Percentiles rank a stretch among this genome's conserved stretches.
phyloP scores from a whole-genome alignment of 805 yeast species.

The Maudiozyma saulgeensis region DNA sequence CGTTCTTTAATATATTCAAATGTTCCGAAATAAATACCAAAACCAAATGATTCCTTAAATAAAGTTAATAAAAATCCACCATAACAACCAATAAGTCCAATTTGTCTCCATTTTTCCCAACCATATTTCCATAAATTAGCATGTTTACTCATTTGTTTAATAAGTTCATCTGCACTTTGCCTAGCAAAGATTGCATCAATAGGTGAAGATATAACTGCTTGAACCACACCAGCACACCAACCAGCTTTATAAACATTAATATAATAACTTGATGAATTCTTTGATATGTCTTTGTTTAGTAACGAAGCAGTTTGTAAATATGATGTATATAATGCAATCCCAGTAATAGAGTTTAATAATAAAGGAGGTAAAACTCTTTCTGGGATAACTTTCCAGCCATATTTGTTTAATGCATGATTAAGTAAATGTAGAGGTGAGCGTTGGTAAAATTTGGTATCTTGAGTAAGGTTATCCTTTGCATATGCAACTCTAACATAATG shows the following conservation, averaged over 20 bases:
- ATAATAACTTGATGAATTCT: neutral
- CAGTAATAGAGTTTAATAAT: constrained; percentile 81
- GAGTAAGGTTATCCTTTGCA: constrained; percentile 4
- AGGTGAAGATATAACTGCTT: constrained; percentile 89
- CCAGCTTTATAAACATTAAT: constrained; percentile 70
- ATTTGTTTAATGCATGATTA: constrained; percentile 55
- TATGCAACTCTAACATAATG: constrained; percentile 49
- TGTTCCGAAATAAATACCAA: constrained; percentile 73
- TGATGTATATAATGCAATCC: constrained; percentile 74
- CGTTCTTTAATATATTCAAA: constrained; percentile 73
- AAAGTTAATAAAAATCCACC: constrained; percentile 80
- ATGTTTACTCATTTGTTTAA: constrained; percentile 47
- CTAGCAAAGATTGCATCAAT: constrained; percentile 84
- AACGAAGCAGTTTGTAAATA: constrained; percentile 30
- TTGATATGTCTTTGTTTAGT: neutral
- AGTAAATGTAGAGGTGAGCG: constrained; percentile 76
- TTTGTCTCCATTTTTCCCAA: constrained; percentile 50
- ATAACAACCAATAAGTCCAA: constrained; percentile 78
- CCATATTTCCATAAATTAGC: constrained; percentile 75
- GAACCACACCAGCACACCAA: constrained; percentile 73
- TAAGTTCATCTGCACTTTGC: constrained; percentile 63
- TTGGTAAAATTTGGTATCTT: constrained; percentile 33
- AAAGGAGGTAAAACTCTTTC: constrained; percentile 76
- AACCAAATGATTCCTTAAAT: constrained; percentile 70
- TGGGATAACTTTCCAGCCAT: constrained; percentile 84